A percentile compares a stretch with the other conserved stretches of the same genome.
Evolutionary conservation across 2,329 filamentous ascomycete genomes (phyloP).

Genomic region (Hypoxylon sp.): DNA sequence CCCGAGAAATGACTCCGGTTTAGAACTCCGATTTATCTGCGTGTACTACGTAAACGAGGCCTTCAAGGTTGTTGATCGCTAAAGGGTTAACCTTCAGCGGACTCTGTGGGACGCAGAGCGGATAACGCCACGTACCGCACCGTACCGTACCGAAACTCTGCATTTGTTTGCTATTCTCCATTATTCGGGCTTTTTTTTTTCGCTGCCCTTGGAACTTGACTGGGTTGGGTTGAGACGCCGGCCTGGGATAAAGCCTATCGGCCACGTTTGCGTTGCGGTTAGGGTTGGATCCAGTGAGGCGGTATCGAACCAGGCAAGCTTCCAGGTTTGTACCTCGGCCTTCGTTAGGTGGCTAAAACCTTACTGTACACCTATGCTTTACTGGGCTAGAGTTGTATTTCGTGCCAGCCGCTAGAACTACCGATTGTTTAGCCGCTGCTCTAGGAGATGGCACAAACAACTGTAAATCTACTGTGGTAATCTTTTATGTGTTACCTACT

Average conservation of each 20-base stretch:
- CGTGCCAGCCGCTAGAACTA: background rate
- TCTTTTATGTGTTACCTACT: background rate
- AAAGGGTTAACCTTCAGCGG: slow-evolving; percentile 33
- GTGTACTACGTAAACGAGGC: slow-evolving; percentile 6
- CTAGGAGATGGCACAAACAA: slow-evolving; percentile 3
- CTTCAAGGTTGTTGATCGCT: slow-evolving; percentile 28
- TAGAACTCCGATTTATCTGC: slow-evolving; percentile 20
- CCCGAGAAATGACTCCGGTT: slow-evolving; percentile 19
- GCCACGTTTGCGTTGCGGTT: slow-evolving; percentile 22
- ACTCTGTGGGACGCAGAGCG: slow-evolving; percentile 40
- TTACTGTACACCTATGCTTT: slow-evolving; percentile 19
- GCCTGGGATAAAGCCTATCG: slow-evolving; percentile 12
- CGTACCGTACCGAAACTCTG: slow-evolving; percentile 48
- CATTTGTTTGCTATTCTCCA: slow-evolving; percentile 35
- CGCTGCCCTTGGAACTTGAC: slow-evolving; percentile 8
- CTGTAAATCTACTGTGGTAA: background rate
- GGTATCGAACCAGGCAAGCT: slow-evolving; percentile 18
- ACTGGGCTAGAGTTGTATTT: slow-evolving; percentile 8
- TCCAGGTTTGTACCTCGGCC: slow-evolving; percentile 24
- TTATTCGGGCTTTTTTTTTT: slow-evolving; percentile 26
- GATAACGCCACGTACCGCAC: slow-evolving; percentile 50
- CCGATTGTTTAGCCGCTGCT: slow-evolving; percentile 7
- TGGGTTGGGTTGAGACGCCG: slow-evolving; percentile 15
- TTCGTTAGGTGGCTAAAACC: slow-evolving; percentile 21
- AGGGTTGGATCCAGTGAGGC: slow-evolving; percentile 24